Conservation (phyloP, 179 eudicot species). For the Silene vulgaris region DNA sequence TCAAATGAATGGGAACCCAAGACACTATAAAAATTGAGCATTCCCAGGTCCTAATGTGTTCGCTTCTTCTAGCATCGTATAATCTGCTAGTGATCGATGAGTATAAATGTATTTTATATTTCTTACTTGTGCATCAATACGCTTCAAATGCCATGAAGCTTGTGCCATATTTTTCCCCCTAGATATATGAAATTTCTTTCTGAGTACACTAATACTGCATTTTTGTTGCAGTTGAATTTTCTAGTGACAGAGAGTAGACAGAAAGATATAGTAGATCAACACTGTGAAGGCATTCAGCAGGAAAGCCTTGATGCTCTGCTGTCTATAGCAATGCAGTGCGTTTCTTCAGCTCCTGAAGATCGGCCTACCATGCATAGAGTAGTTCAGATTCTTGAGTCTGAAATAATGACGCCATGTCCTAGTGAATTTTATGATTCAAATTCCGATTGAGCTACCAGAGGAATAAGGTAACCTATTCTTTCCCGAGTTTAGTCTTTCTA, state of each 20-base stretch:
- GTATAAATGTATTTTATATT: not conserved
- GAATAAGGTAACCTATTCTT: constrained; percentile 13
- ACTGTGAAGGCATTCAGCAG: constrained; percentile 69
- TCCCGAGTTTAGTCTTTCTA: constrained; percentile 4
- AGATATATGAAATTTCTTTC: not conserved
- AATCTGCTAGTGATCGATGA: not conserved
- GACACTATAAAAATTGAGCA: not conserved
- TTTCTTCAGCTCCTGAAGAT: constrained; percentile 83
- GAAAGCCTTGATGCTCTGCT: constrained; percentile 80
- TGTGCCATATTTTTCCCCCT: not conserved
- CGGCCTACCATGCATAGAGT: constrained; percentile 97
- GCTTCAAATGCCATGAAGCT: not conserved
- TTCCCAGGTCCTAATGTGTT: not conserved
- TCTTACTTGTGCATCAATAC: not conserved
- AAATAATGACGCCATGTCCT: constrained; percentile 95
- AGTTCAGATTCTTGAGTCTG: constrained; percentile 87
- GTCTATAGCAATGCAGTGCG: constrained; percentile 71
- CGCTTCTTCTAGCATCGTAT: not conserved
- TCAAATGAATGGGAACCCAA: not conserved
- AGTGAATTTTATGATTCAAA: constrained; percentile 86
- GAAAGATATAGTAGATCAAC: constrained; percentile 67
- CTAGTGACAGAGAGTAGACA: constrained; percentile 64
- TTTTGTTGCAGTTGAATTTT: constrained; percentile 61
- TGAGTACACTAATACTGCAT: constrained; percentile 4
- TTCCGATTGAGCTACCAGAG: constrained; percentile 49